phyloP scores from a whole-genome alignment of 164 flowering plant species.

The Stephania cephalantha region DNA sequence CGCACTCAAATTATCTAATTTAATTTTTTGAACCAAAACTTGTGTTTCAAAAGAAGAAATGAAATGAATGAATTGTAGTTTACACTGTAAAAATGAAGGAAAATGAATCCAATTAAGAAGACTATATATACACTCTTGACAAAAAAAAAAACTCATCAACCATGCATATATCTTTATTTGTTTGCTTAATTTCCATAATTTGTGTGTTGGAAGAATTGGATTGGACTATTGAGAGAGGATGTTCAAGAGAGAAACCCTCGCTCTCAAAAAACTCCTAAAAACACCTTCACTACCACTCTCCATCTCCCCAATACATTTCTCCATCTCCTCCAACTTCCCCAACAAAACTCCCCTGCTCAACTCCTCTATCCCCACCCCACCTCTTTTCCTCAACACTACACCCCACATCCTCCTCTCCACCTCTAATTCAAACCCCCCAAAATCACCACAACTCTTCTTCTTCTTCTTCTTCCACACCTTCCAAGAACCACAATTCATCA shows the following conservation, averaged over 20 bases:
- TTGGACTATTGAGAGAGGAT: conserved; percentile 37
- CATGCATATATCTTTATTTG: no score
- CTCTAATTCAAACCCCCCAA: conserved; percentile 30
- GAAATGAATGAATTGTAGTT: no score
- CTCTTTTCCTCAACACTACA: conserved; percentile 26
- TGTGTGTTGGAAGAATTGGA: no score
- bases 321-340: conserved; percentile 45
- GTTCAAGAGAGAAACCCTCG: conserved; percentile 74
- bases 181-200: no score
- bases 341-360: conserved; percentile 22
- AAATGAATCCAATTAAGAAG: no score
- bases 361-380: conserved; percentile 36
- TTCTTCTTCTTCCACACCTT: conserved; percentile 22
- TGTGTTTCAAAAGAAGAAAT: no score
- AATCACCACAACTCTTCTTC: conserved; percentile 13
- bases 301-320: conserved; percentile 38
- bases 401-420: conserved; percentile 24
- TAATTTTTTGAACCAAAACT: no score
- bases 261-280: conserved; percentile 58
- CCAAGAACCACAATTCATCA: not conserved
- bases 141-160: no score
- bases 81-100: no score
- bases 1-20: no score
- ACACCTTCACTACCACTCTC: conserved; percentile 47
- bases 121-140: no score